Evolutionary conservation across 176 grass and related monocot species (phyloP), one percentile per base, ranked within the genome.

Genomic region (Oryza coarctata): DNA sequence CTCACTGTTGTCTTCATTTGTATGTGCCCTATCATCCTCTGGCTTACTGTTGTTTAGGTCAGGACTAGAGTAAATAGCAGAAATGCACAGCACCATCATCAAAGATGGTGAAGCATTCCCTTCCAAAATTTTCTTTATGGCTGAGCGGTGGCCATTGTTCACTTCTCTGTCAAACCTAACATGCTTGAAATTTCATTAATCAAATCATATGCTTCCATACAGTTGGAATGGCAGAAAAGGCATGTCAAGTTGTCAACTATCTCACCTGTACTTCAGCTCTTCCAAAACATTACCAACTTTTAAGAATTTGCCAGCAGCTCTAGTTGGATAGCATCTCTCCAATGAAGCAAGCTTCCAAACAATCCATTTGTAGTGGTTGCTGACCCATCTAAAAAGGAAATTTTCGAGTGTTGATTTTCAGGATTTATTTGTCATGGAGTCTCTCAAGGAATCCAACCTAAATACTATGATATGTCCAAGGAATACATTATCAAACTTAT

Each of bases 21-120:
- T 28, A 73, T 87, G 76, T 86, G 33, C 52, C 69, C 57, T 83
- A 44, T 71, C 74, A 73, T 82, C 49, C 27, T 90, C 65, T 30
- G 71, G 32, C 81, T 89, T 87, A 47, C 9, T 50, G 55, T 83
- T 76, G 74, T 71, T 71, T 88, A 79, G 45, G 38, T 89, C 72
- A 84, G 86, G 49, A 86, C 38, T 71, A 62, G 85, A 87, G 85
- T 86, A 88, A 83, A 98, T 85, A 76, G 87, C 87, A 77, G 92
- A 98, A 90, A 98, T 76, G 86, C 95, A 98, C 36, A 98, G 63
- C 88, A 98, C 78, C 92, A 98, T 98, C 90, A 86, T 90, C 57
- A 86, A 88, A 78, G 95, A 86, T 87, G 95, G 92, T 27, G 89
- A 93, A 88, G 85, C 88, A 93, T 95, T 94, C 58, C 92, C 95